Base-by-base conservation (phyloP, 352 stramenopile species). In the Phytophthora kernoviae region DNA sequence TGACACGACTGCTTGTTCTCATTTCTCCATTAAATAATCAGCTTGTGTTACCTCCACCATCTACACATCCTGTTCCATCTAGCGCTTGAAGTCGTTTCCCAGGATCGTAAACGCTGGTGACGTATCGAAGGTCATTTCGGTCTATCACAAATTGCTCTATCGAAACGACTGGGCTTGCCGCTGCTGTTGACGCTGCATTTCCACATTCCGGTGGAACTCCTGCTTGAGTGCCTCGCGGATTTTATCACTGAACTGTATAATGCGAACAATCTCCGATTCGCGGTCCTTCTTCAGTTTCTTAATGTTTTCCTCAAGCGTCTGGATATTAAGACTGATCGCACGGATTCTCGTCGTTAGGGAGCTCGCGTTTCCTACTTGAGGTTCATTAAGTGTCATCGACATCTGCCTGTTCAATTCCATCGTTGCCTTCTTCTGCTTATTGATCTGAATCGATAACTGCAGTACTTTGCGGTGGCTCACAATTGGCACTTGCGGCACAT, bases 241-340 rank as follows among this genome's bases (percentile, higher is more conserved):
- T 0, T 58, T 27, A 0, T 36, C 26, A 44, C 72, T 80, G 64
- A 88, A 93, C 62, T 93, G 84, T 39, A 93, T 81, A 33, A 93
- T 78, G 0, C 80, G 77, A 22, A 91, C 70, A 18, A 91, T 77
- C 54, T 90, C 81, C 24, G 75, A 72, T n/a, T 90, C 72, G 14
- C 81, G 76, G 30, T 79, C 70, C n/a, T 84, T 71, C 36, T 82
- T 77, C 10, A 74, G 70, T 9, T 66, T 49, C 22, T 46, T 51
- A 17, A 87, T 78, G 3, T 39, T 65, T 37, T 77, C 62, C 21
- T 88, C 70, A 5, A 79, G 62, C 30, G 58, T 36, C 20, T 84
- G 65, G n/a, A 93, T 85, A 5, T 62, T 61, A 4, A 56, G 27
- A 43, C 77, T 90, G 39, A 81, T 69, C 1, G 47, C 43, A 32